phyloP scores from a whole-genome alignment of 176 grass and related monocot genomes.

The Avena eriantha region DNA sequence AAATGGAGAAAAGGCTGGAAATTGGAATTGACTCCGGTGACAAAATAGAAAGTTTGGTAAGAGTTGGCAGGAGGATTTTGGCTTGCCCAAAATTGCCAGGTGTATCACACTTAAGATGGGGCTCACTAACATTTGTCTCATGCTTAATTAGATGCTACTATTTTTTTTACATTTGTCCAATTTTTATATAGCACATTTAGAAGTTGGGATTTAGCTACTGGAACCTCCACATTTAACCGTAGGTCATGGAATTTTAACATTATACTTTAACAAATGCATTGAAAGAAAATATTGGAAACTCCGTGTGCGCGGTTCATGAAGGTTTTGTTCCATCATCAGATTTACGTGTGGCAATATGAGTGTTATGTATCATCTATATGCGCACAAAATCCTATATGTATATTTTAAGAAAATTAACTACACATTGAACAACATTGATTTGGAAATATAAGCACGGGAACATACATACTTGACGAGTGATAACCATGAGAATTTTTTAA shows the following conservation, averaged over 20 bases:
- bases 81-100: slow-evolving; percentile 36
- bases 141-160: not conserved
- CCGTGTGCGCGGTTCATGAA: not conserved
- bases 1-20: not conserved
- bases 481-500: too few relatives aligned
- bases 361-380: not conserved
- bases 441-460: not conserved
- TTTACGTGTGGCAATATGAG: not conserved
- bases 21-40: slow-evolving; percentile 34
- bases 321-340: not conserved
- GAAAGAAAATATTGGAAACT: not conserved
- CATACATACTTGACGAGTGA: not conserved
- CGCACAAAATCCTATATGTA: not conserved
- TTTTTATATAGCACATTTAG: not conserved
- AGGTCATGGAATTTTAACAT: not conserved
- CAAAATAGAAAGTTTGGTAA: slow-evolving; percentile 42
- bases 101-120: slow-evolving; percentile 10
- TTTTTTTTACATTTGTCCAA: too few relatives aligned
- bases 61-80: not conserved
- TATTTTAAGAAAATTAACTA: not conserved
- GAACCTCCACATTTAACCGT: not conserved
- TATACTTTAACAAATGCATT: not conserved
- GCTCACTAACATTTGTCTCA: not conserved
- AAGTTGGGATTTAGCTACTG: not conserved
- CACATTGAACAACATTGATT: not conserved